Evolutionary conservation across 176 grass and related monocot species (phyloP).

Genomic region (Eremochloa ophiuroides): DNA sequence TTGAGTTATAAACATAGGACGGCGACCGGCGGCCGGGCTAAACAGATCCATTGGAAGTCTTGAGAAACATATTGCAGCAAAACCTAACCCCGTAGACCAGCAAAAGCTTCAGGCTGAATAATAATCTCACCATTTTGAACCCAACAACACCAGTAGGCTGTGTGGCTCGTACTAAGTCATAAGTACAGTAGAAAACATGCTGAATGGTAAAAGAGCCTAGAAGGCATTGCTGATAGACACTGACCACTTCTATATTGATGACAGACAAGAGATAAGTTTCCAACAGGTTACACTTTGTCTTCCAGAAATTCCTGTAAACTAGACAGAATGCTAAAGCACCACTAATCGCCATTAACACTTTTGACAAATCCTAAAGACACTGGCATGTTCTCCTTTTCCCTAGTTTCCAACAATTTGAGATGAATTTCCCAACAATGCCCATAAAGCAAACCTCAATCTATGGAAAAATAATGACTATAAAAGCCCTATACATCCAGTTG

Average conservation of each 20-base stretch:
- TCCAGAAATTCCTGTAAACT: slow-evolving; percentile 27
- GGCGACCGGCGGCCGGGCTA: too few relatives aligned
- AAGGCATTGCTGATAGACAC: slow-evolving; percentile 2
- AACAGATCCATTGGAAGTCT: background rate
- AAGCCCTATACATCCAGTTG: slow-evolving; percentile 40
- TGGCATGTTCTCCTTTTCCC: slow-evolving; percentile 22
- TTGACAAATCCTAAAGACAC: slow-evolving; percentile 7
- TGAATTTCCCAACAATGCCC: slow-evolving; percentile 6
- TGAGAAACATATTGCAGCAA: background rate
- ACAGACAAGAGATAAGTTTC: slow-evolving; percentile 26
- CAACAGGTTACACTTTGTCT: slow-evolving; percentile 21
- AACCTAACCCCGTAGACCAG: background rate
- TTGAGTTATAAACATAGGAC: too few relatives aligned
- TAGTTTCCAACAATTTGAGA: slow-evolving; percentile 42
- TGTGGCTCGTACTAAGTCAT: background rate
- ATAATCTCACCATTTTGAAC: background rate
- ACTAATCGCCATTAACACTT: slow-evolving; percentile 15
- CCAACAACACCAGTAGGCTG: background rate
- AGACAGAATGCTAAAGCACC: slow-evolving; percentile 21
- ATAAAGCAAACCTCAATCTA: slow-evolving; percentile 35
- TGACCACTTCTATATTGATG: slow-evolving; percentile 29
- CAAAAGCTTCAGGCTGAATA: background rate
- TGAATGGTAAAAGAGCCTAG: background rate
- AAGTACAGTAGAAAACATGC: background rate
- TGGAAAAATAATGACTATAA: slow-evolving; percentile 38